These are phyloP conservation scores for Bruguiera parviflora DNA, from an alignment of 345 rosid genomes.

Conservation along the genomic window DNA sequence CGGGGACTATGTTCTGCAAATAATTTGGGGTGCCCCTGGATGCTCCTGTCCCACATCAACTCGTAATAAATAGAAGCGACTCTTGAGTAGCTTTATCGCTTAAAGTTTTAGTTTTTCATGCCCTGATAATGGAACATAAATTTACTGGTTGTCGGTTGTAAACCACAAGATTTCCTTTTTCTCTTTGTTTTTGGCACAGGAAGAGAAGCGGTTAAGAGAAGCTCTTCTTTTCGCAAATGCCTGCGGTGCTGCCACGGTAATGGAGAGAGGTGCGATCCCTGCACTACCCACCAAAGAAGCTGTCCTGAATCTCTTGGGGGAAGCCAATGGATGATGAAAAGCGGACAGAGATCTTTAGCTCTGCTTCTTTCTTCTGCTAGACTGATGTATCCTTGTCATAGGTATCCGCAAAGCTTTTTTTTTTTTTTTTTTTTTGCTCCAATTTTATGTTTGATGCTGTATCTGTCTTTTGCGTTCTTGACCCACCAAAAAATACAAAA, in stretches of 20 bases:
- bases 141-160: background rate
- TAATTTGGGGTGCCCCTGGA: too few relatives aligned
- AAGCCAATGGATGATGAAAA: slow-evolving; percentile 7
- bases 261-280: slow-evolving; percentile 94
- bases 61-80: too few relatives aligned
- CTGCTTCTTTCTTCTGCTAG: background rate
- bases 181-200: slow-evolving; percentile 36
- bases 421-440: background rate
- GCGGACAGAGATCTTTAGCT: background rate
- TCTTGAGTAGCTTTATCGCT: too few relatives aligned
- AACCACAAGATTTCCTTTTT: background rate
- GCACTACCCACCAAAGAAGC: slow-evolving; percentile 73
- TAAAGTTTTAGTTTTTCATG: too few relatives aligned
- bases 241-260: slow-evolving; percentile 84
- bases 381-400: background rate
- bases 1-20: too few relatives aligned
- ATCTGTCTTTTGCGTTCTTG: background rate
- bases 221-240: slow-evolving; percentile 80
- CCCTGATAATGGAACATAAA: too few relatives aligned
- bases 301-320: slow-evolving; percentile 46
- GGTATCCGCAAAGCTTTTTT: background rate
- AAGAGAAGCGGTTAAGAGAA: slow-evolving; percentile 68
- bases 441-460: background rate
- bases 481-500: too few relatives aligned
- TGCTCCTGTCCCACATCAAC: too few relatives aligned